Evolutionary conservation across 1,284 basidiomycete species (phyloP).

Genomic region (Tilletia indica): DNA sequence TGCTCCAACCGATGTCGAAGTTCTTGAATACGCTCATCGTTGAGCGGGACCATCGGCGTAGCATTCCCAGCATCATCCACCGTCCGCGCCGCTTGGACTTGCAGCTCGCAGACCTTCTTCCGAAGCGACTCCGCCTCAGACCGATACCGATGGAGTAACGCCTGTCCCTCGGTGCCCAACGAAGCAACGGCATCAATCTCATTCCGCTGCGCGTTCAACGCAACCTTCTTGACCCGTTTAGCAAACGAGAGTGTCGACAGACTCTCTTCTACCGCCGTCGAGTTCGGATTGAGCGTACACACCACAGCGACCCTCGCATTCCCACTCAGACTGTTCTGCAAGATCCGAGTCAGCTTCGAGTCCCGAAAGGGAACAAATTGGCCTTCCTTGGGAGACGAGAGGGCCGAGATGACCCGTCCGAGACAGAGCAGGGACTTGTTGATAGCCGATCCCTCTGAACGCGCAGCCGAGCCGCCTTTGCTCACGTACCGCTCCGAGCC

Average conservation of each 20-base stretch:
- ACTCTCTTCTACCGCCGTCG: constrained; percentile 68
- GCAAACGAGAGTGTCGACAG: constrained; percentile 85
- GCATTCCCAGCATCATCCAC: neutral
- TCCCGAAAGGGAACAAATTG: constrained; percentile 88
- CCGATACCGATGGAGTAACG: constrained; percentile 45
- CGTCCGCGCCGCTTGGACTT: constrained; percentile 11
- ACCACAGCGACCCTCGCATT: constrained; percentile 94
- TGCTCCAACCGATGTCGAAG: constrained; percentile 44
- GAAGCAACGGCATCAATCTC: constrained; percentile 64
- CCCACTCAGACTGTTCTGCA: constrained; percentile 90
- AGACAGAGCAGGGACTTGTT: constrained; percentile 60
- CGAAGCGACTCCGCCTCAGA: constrained; percentile 44
- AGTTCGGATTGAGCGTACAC: constrained; percentile 69
- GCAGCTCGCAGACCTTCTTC: constrained; percentile 37
- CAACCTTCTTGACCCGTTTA: constrained; percentile 73
- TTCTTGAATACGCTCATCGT: constrained; percentile 31
- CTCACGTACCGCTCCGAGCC: constrained; percentile 81
- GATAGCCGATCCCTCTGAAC: constrained; percentile 60
- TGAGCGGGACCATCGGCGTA: constrained; percentile 18
- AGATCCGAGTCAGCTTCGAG: constrained; percentile 85
- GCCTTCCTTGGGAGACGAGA: constrained; percentile 26
- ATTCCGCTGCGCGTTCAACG: constrained; percentile 84
- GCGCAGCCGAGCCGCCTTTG: constrained; percentile 35
- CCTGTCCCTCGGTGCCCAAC: constrained; percentile 41
- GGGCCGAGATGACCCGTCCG: constrained; percentile 53